phyloP scores from a whole-genome alignment of 2,329 filamentous ascomycete genomes.

The Hymenoscyphus occultus region DNA sequence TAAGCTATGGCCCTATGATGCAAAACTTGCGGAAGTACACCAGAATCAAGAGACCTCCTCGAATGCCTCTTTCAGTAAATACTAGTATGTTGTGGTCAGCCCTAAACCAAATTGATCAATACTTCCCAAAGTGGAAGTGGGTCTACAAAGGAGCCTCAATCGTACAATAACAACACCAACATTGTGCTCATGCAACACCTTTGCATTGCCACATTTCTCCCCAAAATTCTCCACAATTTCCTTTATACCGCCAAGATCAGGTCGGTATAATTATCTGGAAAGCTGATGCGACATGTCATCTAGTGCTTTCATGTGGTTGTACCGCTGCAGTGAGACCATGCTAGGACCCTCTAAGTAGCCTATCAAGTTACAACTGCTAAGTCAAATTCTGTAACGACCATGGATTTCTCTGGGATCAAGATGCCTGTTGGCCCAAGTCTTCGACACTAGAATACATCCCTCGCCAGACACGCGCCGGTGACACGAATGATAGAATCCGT shows the following conservation, averaged over 20 bases:
- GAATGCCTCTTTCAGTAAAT: background rate
- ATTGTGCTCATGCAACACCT: background rate
- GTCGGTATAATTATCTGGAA: background rate
- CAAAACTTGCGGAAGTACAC: background rate
- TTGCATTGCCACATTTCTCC: background rate
- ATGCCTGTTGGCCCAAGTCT: background rate
- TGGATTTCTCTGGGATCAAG: too few species aligned
- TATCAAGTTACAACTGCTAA: background rate
- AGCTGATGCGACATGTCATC: background rate
- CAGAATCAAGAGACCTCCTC: background rate
- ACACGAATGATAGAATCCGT: too few species aligned
- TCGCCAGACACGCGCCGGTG: background rate
- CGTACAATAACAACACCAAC: background rate
- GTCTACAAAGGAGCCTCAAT: background rate
- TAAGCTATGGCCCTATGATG: background rate
- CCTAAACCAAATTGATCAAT: background rate
- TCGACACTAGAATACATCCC: background rate
- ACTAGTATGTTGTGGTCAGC: background rate
- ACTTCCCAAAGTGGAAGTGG: background rate
- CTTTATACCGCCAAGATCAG: background rate
- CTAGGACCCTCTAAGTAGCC: background rate
- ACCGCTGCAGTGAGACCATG: background rate
- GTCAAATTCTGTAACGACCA: too few species aligned
- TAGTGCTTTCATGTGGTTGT: background rate
- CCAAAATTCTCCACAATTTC: background rate